phyloP scores from a whole-genome alignment of 2,329 filamentous ascomycete genomes.

The Cephalotrichum gorgonifer region DNA sequence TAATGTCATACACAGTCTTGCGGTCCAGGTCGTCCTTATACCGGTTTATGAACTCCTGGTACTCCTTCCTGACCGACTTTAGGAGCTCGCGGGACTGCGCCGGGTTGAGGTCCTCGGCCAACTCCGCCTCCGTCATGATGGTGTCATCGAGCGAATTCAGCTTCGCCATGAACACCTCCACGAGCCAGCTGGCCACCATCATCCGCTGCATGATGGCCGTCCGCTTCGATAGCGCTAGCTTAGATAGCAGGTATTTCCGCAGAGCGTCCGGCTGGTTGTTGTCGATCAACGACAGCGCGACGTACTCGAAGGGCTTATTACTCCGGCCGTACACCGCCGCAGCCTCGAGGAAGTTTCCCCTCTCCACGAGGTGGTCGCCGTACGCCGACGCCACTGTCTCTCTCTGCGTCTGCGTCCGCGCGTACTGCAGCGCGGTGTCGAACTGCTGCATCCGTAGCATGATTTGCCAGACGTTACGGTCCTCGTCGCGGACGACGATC shows the following conservation, averaged over 20 bases:
- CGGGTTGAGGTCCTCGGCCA: slow-evolving; percentile 61
- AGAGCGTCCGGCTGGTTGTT: slow-evolving; percentile 82
- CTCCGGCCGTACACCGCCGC: slow-evolving; percentile 88
- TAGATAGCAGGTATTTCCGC: slow-evolving; percentile 79
- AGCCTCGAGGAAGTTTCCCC: slow-evolving; percentile 75
- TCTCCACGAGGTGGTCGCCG: slow-evolving; percentile 75
- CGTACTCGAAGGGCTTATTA: slow-evolving; percentile 94
- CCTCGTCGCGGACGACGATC: slow-evolving; percentile 81
- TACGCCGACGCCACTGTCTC: slow-evolving; percentile 88
- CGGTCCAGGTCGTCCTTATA: slow-evolving; percentile 82
- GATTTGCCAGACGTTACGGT: slow-evolving; percentile 88
- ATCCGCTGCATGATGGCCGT: slow-evolving; percentile 80
- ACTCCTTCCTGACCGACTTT: slow-evolving; percentile 62
- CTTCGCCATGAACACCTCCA: slow-evolving; percentile 96
- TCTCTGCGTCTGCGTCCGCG: slow-evolving; percentile 68
- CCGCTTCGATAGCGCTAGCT: slow-evolving; percentile 73
- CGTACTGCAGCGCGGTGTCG: slow-evolving; percentile 77
- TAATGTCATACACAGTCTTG: slow-evolving; percentile 90
- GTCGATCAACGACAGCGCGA: slow-evolving; percentile 84
- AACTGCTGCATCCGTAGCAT: slow-evolving; percentile 82
- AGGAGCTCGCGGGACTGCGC: slow-evolving; percentile 65
- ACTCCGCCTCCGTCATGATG: slow-evolving; percentile 78
- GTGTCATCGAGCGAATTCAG: slow-evolving; percentile 90
- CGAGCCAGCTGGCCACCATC: slow-evolving; percentile 91
- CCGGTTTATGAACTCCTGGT: slow-evolving; percentile 75